A percentile compares a stretch with the other conserved stretches of the same genome.
These are phyloP conservation scores for Hemerocallis citrina DNA, from an alignment of 106 monocot species.

Conservation along the genomic window DNA sequence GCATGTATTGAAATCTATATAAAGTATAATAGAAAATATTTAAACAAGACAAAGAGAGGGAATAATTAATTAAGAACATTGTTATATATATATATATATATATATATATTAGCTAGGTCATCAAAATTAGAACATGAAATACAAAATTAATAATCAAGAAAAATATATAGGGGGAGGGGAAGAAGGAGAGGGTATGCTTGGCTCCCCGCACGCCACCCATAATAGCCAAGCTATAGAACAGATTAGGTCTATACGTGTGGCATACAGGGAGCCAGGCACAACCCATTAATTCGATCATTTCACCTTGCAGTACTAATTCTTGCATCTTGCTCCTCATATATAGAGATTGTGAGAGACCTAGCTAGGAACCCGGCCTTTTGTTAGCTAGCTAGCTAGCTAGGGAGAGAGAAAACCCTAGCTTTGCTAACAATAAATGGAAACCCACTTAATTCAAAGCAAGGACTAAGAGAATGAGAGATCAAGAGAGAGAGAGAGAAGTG, in stretches of 20 bases:
- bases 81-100: too few relatives aligned
- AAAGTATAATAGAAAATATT: too few relatives aligned
- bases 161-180: background rate
- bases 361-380: too few relatives aligned
- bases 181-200: conserved; percentile 44
- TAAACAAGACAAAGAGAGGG: too few relatives aligned
- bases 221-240: conserved; percentile 16
- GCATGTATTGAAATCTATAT: too few relatives aligned
- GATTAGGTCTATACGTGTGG: conserved; percentile 39
- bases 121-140: background rate
- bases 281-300: too few relatives aligned
- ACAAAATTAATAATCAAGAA: background rate
- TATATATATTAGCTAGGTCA: too few relatives aligned
- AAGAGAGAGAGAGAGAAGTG: conserved; percentile 7
- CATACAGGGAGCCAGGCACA: conserved; percentile 90
- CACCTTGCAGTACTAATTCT: conserved; percentile 1
- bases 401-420: too few relatives aligned
- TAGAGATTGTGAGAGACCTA: conserved; percentile 7
- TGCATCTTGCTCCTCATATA: background rate
- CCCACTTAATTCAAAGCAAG: conserved; percentile 77
- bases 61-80: too few relatives aligned
- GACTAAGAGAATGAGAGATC: background rate
- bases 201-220: conserved; percentile 83
- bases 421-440: too few relatives aligned
- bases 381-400: too few relatives aligned